phyloP scores from a whole-genome alignment of 2,329 filamentous ascomycete species.

The Nigrospora oryzae region DNA sequence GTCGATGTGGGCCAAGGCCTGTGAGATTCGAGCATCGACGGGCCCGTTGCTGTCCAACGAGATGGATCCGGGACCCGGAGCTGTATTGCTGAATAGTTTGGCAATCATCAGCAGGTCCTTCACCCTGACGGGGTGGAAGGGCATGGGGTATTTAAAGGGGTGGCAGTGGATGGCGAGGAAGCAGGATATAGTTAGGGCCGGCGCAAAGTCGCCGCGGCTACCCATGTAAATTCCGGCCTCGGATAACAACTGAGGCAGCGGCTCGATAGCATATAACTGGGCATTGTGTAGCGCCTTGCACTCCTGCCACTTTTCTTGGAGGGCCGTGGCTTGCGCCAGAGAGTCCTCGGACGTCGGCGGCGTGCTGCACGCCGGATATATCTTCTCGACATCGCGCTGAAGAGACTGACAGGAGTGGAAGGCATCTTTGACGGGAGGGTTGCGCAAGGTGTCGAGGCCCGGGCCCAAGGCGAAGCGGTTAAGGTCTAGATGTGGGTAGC shows the following conservation, averaged over 20 bases:
- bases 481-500: slow-evolving; percentile 29
- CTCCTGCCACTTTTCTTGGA: slow-evolving; percentile 25
- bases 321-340: slow-evolving; percentile 10
- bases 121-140: slow-evolving; percentile 40
- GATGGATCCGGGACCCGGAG: slow-evolving; percentile 19
- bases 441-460: slow-evolving; percentile 22
- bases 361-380: slow-evolving; percentile 18
- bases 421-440: slow-evolving; percentile 19
- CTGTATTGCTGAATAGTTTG: slow-evolving; percentile 42
- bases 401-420: slow-evolving; percentile 14
- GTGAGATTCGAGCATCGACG: slow-evolving; percentile 7
- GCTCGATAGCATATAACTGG: slow-evolving; percentile 39
- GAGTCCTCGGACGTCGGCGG: slow-evolving; percentile 4
- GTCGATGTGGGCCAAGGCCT: slow-evolving; percentile 34
- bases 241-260: slow-evolving; percentile 34
- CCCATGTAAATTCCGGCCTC: slow-evolving; percentile 36
- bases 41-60: slow-evolving; percentile 9
- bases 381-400: slow-evolving; percentile 15
- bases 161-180: slow-evolving; percentile 39
- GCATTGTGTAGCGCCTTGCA: slow-evolving; percentile 28
- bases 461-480: slow-evolving; percentile 37
- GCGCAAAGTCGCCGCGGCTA: slow-evolving; percentile 30
- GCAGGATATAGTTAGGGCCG: slow-evolving; percentile 36
- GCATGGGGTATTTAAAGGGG: slow-evolving; percentile 38
- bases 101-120: slow-evolving; percentile 43